Evolutionary conservation across 2,329 filamentous ascomycete species (phyloP), one percentile per base, ranked within the genome.

Genomic region (Fusarium sp.): DNA sequence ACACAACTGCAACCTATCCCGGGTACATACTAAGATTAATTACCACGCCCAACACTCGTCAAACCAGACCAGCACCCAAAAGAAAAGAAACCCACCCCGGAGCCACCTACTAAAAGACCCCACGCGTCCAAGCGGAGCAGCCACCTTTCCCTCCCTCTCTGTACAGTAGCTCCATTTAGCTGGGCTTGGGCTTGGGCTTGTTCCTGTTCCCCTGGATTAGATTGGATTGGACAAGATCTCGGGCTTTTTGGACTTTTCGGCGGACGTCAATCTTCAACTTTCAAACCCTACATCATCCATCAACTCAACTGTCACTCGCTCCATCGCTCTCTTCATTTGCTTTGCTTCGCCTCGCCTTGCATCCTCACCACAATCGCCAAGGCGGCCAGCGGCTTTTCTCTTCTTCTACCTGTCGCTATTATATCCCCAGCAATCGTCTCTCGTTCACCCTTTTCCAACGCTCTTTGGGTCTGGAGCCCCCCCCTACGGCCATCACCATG

Each of bases 41-140:
- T 31, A 31, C 10, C 28, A 31, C 28, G 28, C 10, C 9, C 28
- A 31, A 31, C 56, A 57, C 56, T 56, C 28, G 11, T 39, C 43
- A 40, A 19, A 54, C 28, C 21, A 33, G 14, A 34, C 40, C 50
- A 31, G 39, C 44, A 38, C 39, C 44, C 36, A 22, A 46, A 54
- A 57, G 47, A 54, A 42, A 50, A 51, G 55, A 57, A 64, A 53
- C 28, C 28, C 28, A 31, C 28, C 28, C 28, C 28, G 28, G 28
- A 31, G 10, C 28, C 28, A 31, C 28, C 28, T 10, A 31, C 36
- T 39, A 54, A 40, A 47, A 58, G 47, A 74, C 72, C 72, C 72
- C 70, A 74, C 72, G 70, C 70, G 72, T 71, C 72, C 51, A 57
- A 74, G 62, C 70, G 67, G 62, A 61, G 69, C 62, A 74, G 67